Evolutionary conservation across 768 basidiomycete species (phyloP).

Genomic region (Solioccasus polychromus): DNA sequence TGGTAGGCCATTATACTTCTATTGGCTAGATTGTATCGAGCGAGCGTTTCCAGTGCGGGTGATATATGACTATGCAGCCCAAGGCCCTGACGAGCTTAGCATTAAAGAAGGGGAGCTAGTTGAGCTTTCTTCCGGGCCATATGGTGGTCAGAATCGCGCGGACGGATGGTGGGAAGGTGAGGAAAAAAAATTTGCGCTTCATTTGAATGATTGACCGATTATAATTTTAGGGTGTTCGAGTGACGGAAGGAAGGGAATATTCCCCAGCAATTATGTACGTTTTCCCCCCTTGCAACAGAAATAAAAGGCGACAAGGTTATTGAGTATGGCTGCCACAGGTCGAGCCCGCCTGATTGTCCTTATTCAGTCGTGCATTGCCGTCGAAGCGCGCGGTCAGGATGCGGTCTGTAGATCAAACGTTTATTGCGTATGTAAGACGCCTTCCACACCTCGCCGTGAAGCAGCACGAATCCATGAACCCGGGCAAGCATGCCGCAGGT

Average conservation of each 20-base stretch:
- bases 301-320: constrained; percentile 16
- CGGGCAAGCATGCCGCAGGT: constrained; percentile 20
- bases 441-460: constrained; percentile 19
- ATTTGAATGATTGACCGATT: constrained; percentile 25
- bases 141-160: constrained; percentile 63
- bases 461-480: constrained; percentile 12
- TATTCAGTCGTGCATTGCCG: constrained; percentile 3
- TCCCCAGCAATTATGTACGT: constrained; percentile 87
- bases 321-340: constrained; percentile 40
- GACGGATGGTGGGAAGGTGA: constrained; percentile 89
- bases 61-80: constrained; percentile 75
- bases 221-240: constrained; percentile 52
- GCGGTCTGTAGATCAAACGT: constrained; percentile 14
- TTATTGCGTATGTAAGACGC: constrained; percentile 23
- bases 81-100: constrained; percentile 67
- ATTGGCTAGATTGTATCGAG: constrained; percentile 1
- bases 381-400: constrained; percentile 4
- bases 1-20: constrained; percentile 40
- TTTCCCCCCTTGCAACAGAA: constrained; percentile 6
- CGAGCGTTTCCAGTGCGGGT: constrained; percentile 56
- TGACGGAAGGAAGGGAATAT: constrained; percentile 69
- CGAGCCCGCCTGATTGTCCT: constrained; percentile 41
- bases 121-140: constrained; percentile 59
- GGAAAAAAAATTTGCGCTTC: constrained; percentile 21
- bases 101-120: constrained; percentile 60